Evolutionary conservation across 306 rosid genomes (phyloP).

Genomic region (Begonia masoniana): DNA sequence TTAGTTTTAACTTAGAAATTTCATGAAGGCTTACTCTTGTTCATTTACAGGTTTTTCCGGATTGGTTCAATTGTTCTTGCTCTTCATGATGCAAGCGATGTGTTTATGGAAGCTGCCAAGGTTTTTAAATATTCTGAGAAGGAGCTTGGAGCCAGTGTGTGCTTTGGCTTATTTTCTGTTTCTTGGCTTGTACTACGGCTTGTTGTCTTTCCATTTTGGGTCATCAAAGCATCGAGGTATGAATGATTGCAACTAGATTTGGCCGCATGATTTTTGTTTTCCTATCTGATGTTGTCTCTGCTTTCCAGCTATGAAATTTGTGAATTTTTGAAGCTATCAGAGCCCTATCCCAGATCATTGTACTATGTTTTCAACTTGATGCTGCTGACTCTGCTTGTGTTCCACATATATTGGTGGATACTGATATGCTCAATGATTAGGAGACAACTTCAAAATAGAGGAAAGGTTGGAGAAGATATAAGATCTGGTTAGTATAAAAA

Average conservation of each 20-base stretch:
- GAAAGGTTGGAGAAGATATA: conserved; percentile 94
- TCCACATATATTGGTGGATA: conserved; percentile 98
- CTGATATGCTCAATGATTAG: conserved; percentile 76
- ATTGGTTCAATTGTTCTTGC: conserved; percentile 77
- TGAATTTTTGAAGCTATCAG: conserved; percentile 33
- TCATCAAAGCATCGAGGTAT: conserved; percentile 81
- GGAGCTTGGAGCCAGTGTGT: conserved; percentile 78
- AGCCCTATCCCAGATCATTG: conserved; percentile 21
- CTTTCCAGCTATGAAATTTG: conserved; percentile 52
- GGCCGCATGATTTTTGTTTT: conserved; percentile 6
- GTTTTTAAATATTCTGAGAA: conserved; percentile 85
- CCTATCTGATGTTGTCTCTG: conserved; percentile 17
- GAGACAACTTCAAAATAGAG: conserved; percentile 78
- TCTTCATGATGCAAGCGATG: conserved; percentile 89
- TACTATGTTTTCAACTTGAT: conserved; percentile 75
- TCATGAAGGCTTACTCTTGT: not conserved
- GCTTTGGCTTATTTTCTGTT: conserved; percentile 69
- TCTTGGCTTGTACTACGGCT: conserved; percentile 83
- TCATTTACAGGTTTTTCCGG: conserved; percentile 64
- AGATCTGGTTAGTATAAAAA: conserved; percentile 62
- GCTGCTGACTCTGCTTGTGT: conserved; percentile 74
- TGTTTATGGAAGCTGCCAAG: conserved; percentile 97
- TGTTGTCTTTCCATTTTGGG: conserved; percentile 75
- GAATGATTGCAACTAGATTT: conserved; percentile 4
- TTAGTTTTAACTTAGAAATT: not conserved